These are phyloP conservation scores for Aspergillus terreus DNA, from an alignment of 2,329 filamentous ascomycete species.

Conservation along the genomic window DNA sequence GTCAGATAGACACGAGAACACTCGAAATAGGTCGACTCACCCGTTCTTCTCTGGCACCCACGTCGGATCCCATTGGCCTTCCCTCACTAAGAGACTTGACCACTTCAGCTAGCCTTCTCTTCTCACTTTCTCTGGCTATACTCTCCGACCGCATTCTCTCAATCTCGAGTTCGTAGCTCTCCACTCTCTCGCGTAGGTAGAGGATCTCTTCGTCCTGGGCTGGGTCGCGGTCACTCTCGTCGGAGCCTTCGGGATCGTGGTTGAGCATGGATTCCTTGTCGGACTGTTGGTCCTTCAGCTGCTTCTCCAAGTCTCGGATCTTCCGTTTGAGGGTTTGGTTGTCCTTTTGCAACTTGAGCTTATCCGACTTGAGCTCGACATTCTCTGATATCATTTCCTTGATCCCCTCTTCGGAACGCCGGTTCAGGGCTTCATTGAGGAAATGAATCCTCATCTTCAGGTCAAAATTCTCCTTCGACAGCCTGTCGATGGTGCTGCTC, in stretches of 20 bases:
- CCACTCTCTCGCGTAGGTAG: constrained; percentile 78
- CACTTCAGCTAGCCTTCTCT: constrained; percentile 78
- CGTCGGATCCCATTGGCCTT: constrained; percentile 45
- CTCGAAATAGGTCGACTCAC: constrained; percentile 24
- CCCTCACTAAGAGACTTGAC: constrained; percentile 62
- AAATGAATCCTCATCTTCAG: constrained; percentile 97
- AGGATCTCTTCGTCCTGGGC: constrained; percentile 78
- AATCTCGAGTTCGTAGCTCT: constrained; percentile 78
- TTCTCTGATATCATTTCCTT: constrained; percentile 99
- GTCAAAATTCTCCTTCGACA: constrained; percentile 98
- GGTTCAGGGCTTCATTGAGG: constrained; percentile 86
- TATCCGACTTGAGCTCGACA: constrained; percentile 86
- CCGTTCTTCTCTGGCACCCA: constrained; percentile 48
- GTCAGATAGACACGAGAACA: neutral
- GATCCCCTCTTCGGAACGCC: constrained; percentile 90
- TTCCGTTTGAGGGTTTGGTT: constrained; percentile 77
- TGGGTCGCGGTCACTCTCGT: constrained; percentile 46
- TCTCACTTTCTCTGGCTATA: constrained; percentile 76
- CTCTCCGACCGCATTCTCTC: constrained; percentile 77
- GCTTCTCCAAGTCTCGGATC: constrained; percentile 82
- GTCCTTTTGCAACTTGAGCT: constrained; percentile 85
- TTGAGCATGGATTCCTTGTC: constrained; percentile 43
- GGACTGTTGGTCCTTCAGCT: constrained; percentile 56
- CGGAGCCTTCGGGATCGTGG: constrained; percentile 39
- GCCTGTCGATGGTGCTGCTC: constrained; percentile 90